Conservation (phyloP, 192 early-diverging fungal species). For the Backusella parvicylindrica region DNA sequence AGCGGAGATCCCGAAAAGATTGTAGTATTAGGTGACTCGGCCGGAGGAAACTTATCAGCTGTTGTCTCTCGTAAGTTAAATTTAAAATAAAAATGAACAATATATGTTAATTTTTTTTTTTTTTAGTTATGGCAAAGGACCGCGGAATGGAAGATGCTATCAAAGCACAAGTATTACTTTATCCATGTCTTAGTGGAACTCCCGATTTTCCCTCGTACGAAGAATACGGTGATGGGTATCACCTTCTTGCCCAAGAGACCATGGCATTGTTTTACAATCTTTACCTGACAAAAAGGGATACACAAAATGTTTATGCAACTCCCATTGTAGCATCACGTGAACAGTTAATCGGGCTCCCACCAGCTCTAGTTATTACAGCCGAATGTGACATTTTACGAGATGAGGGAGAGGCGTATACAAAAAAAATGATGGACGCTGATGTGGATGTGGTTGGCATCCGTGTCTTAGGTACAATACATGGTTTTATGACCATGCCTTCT, state of each 20-base stretch:
- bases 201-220: constrained; percentile 2
- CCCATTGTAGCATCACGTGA: neutral
- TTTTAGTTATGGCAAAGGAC: neutral
- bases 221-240: neutral
- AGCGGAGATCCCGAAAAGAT: neutral
- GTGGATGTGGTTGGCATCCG: constrained; percentile 21
- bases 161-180: neutral
- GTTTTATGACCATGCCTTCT: neutral
- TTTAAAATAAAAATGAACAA: too few relatives aligned
- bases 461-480: constrained; percentile 13
- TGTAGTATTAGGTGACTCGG: constrained; percentile 16
- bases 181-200: neutral
- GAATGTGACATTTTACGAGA: constrained; percentile 19
- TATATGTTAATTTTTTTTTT: neutral
- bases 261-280: neutral
- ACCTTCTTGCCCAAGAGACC: neutral
- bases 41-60: constrained; percentile 12
- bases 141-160: neutral
- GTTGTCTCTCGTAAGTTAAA: neutral
- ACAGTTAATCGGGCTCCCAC: constrained; percentile 7
- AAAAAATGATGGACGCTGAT: too few relatives aligned
- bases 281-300: neutral
- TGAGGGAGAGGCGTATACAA: constrained; percentile 21
- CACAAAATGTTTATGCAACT: neutral
- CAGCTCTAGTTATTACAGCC: constrained; percentile 8